phyloP scores from a whole-genome alignment of 306 rosid species.

The Mimosa bimucronata region DNA sequence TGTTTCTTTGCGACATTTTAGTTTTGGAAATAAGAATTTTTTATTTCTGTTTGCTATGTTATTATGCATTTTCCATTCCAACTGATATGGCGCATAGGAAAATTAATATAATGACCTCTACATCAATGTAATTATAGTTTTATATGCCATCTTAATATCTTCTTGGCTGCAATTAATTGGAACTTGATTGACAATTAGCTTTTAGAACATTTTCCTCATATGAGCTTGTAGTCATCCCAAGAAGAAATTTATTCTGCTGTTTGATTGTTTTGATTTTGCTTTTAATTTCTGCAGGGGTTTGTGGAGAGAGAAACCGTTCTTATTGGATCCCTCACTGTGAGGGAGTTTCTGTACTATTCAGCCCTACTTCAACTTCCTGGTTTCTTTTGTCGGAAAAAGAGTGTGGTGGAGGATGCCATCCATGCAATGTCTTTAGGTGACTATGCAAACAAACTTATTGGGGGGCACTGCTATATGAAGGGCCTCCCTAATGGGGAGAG shows the following conservation, averaged over 20 bases:
- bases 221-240: conserved; percentile 6
- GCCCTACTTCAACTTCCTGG: conserved; percentile 96
- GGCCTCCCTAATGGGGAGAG: conserved; percentile 96
- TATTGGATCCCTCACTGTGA: conserved; percentile 95
- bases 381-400: conserved; percentile 92
- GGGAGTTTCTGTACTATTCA: conserved; percentile 90
- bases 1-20: background rate
- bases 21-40: conserved; percentile 18
- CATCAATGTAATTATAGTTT: too few relatives aligned
- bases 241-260: conserved; percentile 5
- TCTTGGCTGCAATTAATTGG: too few relatives aligned
- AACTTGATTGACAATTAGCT: too few relatives aligned
- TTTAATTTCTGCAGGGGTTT: conserved; percentile 70
- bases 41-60: background rate
- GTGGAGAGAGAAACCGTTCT: conserved; percentile 89
- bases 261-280: conserved; percentile 22
- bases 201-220: too few relatives aligned
- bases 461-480: conserved; percentile 96
- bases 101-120: too few relatives aligned
- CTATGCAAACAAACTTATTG: conserved; percentile 89
- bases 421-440: conserved; percentile 92
- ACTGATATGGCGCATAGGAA: background rate
- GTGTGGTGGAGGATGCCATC: conserved; percentile 95
- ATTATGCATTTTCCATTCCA: background rate
- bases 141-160: background rate